These are phyloP conservation scores for Asclepias syriaca DNA, from an alignment of 257 asterid species.

Conservation along the genomic window DNA sequence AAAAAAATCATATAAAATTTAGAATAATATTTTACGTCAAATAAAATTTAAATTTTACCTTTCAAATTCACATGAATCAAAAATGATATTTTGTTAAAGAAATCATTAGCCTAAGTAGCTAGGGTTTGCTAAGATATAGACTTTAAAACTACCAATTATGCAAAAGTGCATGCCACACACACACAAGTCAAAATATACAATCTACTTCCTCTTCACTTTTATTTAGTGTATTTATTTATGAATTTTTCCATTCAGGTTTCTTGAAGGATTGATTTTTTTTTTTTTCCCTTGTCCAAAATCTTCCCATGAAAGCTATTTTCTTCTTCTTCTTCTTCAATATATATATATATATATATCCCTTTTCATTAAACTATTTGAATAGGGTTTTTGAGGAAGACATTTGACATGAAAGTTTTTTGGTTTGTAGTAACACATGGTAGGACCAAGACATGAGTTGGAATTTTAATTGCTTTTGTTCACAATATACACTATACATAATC, in stretches of 20 bases:
- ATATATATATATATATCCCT: neutral
- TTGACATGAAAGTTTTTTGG: neutral
- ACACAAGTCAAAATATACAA: constrained; percentile 5
- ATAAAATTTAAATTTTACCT: no score
- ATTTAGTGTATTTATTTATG: constrained; percentile 4
- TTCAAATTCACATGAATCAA: no score
- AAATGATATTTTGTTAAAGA: no score
- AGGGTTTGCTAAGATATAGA: neutral
- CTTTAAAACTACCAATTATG: neutral
- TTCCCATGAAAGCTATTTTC: neutral
- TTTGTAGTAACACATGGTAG: constrained; percentile 24
- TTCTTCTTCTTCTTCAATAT: neutral
- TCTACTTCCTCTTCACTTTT: neutral
- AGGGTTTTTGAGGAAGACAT: neutral
- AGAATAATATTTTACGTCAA: no score
- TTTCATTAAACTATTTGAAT: no score
- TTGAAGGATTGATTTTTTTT: neutral
- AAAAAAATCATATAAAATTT: no score
- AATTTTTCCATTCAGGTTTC: constrained; percentile 12
- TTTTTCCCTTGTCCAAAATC: constrained; percentile 2
- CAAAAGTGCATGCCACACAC: constrained; percentile 13
- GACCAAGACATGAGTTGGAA: constrained; percentile 16
- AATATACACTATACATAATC: neutral
- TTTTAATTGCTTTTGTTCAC: neutral
- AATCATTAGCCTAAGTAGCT: neutral